These are phyloP conservation scores for Oligophagozyma castellii DNA, from an alignment of 1,139 yeast genomes.

Conservation along the genomic window DNA sequence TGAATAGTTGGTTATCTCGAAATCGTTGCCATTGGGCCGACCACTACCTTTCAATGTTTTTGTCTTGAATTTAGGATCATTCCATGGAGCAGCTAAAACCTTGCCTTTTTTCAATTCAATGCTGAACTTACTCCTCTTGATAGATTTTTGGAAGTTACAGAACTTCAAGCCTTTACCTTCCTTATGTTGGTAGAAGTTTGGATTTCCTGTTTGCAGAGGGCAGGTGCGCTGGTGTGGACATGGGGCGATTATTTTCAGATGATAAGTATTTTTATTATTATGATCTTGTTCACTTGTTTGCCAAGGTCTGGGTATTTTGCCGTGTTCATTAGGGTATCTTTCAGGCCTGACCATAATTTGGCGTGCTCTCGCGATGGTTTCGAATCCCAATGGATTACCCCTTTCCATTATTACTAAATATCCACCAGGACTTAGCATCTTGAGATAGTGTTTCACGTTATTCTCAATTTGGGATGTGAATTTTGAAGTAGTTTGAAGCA, in stretches of 20 bases:
- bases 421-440: conserved; percentile 62
- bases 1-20: conserved; percentile 62
- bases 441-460: conserved; percentile 46
- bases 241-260: conserved; percentile 65
- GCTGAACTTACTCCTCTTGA: conserved; percentile 64
- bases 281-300: conserved; percentile 7
- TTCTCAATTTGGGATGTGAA: conserved; percentile 68
- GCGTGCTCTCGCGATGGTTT: conserved; percentile 77
- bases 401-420: conserved; percentile 68
- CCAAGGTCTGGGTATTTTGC: conserved; percentile 64
- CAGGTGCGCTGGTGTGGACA: conserved; percentile 82
- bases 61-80: conserved; percentile 38
- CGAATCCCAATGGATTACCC: conserved; percentile 85
- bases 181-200: conserved; percentile 50
- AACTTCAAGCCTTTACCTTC: conserved; percentile 50
- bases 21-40: conserved; percentile 56
- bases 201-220: conserved; percentile 72
- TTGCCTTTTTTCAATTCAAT: conserved; percentile 77
- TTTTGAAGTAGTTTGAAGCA: conserved; percentile 42
- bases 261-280: conserved; percentile 28
- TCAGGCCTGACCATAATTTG: conserved; percentile 83
- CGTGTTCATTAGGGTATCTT: conserved; percentile 37
- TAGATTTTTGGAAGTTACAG: conserved; percentile 63
- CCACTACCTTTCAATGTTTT: conserved; percentile 42
- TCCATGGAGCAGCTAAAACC: conserved; percentile 63